Evolutionary conservation across 129 eudicot species (phyloP).

Genomic region (Oenanthe sinensis): DNA sequence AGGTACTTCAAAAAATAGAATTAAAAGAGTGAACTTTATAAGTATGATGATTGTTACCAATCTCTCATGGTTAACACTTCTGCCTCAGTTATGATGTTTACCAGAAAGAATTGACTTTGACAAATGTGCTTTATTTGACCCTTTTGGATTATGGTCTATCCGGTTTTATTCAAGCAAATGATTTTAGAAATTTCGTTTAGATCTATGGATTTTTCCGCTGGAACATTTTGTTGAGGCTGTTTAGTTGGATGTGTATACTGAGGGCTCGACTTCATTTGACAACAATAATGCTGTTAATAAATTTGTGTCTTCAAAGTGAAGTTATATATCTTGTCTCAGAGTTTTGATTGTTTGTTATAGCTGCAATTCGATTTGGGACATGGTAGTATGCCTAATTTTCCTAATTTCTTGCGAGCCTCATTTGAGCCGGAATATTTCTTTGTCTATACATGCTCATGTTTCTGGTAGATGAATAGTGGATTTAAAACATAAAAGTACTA

Average conservation of each 20-base stretch:
- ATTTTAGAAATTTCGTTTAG: not conserved
- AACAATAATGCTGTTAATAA: not conserved
- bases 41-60: not conserved
- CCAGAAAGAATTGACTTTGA: not conserved
- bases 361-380: not conserved
- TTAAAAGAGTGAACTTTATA: not conserved
- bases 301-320: not conserved
- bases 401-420: not conserved
- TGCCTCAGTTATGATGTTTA: not conserved
- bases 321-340: not conserved
- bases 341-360: not conserved
- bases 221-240: not conserved
- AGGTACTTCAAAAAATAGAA: not conserved
- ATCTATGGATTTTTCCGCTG: not conserved
- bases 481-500: not conserved
- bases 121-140: not conserved
- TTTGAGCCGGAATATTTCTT: not conserved
- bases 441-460: not conserved
- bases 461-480: not conserved
- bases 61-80: not conserved
- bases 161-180: not conserved
- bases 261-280: not conserved
- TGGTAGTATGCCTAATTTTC: not conserved
- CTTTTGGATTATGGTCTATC: not conserved
- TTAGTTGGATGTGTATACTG: not conserved